Evolutionary conservation across 1,284 basidiomycete species (phyloP).

Genomic region (Afroboletus lepidellus): DNA sequence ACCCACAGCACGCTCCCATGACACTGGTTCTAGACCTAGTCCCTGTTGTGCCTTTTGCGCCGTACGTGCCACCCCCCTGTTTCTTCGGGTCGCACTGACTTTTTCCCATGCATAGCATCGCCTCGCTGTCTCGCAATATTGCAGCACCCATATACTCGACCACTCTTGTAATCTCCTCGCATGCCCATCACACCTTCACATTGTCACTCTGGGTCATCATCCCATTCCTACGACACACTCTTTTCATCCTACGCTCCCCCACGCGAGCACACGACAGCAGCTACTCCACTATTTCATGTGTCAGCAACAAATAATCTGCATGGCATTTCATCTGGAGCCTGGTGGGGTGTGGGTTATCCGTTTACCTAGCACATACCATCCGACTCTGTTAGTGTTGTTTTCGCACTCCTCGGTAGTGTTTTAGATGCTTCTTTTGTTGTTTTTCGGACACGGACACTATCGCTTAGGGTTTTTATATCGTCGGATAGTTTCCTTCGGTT

Average conservation of each 20-base stretch:
- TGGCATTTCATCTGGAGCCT: not conserved
- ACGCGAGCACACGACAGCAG: not conserved
- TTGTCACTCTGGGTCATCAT: not conserved
- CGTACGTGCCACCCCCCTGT: conserved; percentile 8
- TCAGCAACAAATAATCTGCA: conserved; percentile 15
- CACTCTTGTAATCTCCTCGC: conserved; percentile 4
- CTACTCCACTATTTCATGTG: conserved; percentile 1
- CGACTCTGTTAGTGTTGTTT: conserved; percentile 1
- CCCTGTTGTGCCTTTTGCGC: not conserved
- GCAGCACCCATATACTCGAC: conserved; percentile 3
- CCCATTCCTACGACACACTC: not conserved
- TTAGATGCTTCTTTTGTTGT: not conserved
- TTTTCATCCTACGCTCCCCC: not conserved
- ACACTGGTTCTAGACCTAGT: not conserved
- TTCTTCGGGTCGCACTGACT: not conserved
- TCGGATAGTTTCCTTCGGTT: not conserved
- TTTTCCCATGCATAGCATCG: not conserved
- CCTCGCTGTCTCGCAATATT: conserved; percentile 3
- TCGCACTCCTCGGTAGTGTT: conserved; percentile 7
- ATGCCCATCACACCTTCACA: conserved; percentile 1
- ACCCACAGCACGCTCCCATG: conserved; percentile 8
- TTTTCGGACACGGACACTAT: conserved; percentile 3
- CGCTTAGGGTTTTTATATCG: conserved; percentile 4
- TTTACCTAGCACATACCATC: conserved; percentile 1
- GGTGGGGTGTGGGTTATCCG: not conserved